phyloP scores from a whole-genome alignment of 257 asterid genomes.

The Pogostemon cablin region DNA sequence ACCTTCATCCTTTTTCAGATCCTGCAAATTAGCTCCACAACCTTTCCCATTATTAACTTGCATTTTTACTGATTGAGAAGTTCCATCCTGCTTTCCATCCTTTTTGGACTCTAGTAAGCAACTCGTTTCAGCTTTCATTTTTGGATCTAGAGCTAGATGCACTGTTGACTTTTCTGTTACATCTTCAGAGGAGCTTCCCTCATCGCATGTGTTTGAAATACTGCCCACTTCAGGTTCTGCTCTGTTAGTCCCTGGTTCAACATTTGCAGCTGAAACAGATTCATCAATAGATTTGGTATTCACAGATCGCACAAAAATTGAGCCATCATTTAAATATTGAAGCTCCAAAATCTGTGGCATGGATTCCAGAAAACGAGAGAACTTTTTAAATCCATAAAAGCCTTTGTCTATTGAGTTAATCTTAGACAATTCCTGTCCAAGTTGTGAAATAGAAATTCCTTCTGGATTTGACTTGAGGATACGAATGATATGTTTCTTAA shows the following conservation, averaged over 20 bases:
- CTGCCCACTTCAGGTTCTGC: slow-evolving; percentile 35
- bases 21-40: slow-evolving; percentile 29
- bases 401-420: slow-evolving; percentile 59
- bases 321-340: slow-evolving; percentile 44
- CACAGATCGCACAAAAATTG: slow-evolving; percentile 40
- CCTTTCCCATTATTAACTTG: slow-evolving; percentile 32
- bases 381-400: slow-evolving; percentile 68
- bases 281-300: slow-evolving; percentile 47
- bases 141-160: slow-evolving; percentile 32
- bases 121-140: slow-evolving; percentile 32
- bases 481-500: slow-evolving; percentile 50
- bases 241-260: slow-evolving; percentile 32
- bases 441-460: slow-evolving; percentile 59
- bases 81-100: slow-evolving; percentile 36
- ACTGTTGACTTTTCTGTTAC: slow-evolving; percentile 36
- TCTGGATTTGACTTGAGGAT: slow-evolving; percentile 58
- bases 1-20: slow-evolving; percentile 33
- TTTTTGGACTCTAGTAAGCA: slow-evolving; percentile 32
- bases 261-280: slow-evolving; percentile 29
- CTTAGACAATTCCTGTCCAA: slow-evolving; percentile 60
- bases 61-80: slow-evolving; percentile 26
- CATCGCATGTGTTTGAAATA: slow-evolving; percentile 33
- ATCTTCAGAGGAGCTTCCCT: slow-evolving; percentile 36
- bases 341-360: slow-evolving; percentile 72
- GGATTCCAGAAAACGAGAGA: slow-evolving; percentile 74